Base-by-base conservation (phyloP, 2,329 filamentous ascomycete genomes). In the Gaeumannomyces tritici region DNA sequence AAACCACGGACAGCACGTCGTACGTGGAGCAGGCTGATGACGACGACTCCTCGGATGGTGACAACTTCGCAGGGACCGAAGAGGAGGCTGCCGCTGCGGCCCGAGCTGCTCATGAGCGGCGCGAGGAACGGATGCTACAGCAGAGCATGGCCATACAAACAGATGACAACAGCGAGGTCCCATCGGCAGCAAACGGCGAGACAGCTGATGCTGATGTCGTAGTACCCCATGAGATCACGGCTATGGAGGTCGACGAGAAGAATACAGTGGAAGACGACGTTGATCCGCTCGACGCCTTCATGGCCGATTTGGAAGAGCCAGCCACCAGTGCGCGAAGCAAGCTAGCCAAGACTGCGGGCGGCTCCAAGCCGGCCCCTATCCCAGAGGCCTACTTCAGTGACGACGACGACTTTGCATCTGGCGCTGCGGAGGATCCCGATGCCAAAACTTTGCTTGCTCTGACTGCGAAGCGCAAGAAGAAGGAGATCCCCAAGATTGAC, bases 281-380 rank as follows among this genome's bases (percentile, higher is more conserved):
- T 47, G 95, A 99, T 73, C 91, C 95, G 9, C 79, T 99, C 51
- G 95, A 99, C 76, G 93, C 92, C n/a, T 99, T 96, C 77, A 99
- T 99, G 95, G 89, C 87, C 61, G 85, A 83, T 64, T 79, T 86
- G 21, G 80, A 82, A 62, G 74, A 82, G 54, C 75, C 89, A 3
- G 81, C 85, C 62, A 73, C 82, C 65, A 63, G 70, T 65, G n/a
- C 28, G 35, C 60, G 64, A 62, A 54, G 63, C 4, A 69, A 66
- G 60, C 62, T 70, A 9, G 60, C 66, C 47, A 77, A 74, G 61
- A 73, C 73, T 60, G 69, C 72, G n/a, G 67, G 75, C 64, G 72
- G 70, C 56, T 59, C 69, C 27, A 78, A 76, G 59, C 81, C 80
- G 65, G 5, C n/a, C 6, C 42, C 42, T 31, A 87, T 90, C 69